phyloP scores from a whole-genome alignment of 345 rosid genomes.

The Hibiscus tridactylites region DNA sequence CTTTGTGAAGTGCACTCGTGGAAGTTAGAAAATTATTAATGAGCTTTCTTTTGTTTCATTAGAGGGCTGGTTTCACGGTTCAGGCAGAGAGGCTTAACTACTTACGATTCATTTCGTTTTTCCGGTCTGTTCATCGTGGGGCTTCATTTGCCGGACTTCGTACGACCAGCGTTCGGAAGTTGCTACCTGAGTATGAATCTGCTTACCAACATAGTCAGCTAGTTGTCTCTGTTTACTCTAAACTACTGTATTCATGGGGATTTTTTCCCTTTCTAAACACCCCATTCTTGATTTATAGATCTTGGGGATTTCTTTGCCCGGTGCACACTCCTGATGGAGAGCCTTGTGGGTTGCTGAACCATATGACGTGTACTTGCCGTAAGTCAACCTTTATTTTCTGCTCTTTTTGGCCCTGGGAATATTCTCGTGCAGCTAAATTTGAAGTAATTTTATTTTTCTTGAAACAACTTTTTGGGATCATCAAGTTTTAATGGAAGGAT shows the following conservation, averaged over 20 bases:
- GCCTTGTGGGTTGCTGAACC: slow-evolving; percentile 94
- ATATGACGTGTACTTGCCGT: slow-evolving; percentile 80
- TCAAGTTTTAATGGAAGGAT: background rate
- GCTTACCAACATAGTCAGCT: slow-evolving; percentile 1
- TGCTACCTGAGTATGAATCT: slow-evolving; percentile 83
- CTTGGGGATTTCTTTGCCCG: slow-evolving; percentile 99
- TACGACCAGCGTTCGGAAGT: slow-evolving; percentile 90
- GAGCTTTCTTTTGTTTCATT: slow-evolving; percentile 11
- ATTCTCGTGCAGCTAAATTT: background rate
- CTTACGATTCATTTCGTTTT: slow-evolving; percentile 83
- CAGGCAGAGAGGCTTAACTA: slow-evolving; percentile 98
- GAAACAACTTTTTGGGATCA: background rate
- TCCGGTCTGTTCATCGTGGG: slow-evolving; percentile 92
- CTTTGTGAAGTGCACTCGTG: background rate
- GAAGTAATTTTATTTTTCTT: background rate
- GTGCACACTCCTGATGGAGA: slow-evolving; percentile 99
- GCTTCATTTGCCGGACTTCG: slow-evolving; percentile 97
- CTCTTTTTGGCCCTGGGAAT: background rate
- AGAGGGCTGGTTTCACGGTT: slow-evolving; percentile 95
- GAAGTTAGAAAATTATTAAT: background rate
- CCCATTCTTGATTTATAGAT: slow-evolving; percentile 36
- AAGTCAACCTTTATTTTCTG: slow-evolving; percentile 27
- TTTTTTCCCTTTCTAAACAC: background rate
- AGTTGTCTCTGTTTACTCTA: slow-evolving; percentile 7
- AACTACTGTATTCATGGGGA: background rate